Base-by-base conservation (phyloP, 2,329 filamentous ascomycete species). In the Trichoderma sp. region DNA sequence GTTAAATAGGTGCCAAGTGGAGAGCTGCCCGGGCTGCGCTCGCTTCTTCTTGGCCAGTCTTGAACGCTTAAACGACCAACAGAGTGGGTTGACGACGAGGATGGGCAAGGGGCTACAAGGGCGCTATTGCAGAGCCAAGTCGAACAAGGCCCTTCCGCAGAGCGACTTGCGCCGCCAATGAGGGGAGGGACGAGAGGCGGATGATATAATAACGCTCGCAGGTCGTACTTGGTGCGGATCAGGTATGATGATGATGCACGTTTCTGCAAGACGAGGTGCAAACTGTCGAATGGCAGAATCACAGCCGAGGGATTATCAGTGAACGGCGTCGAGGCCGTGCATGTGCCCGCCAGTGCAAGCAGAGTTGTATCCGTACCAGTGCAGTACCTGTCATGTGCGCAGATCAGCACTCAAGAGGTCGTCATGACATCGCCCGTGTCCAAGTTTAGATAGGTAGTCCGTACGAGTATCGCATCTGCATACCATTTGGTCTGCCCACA, bases 301-400 rank as follows among this genome's bases (percentile, higher is more conserved):
- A 63, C 60, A 54, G 60, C 60, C 60, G 60, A 63, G 60, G 60
- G 60, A 63, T 21, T 55, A 26, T 63, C 60, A 34, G 50, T 21
- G 24, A 50, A 45, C 26, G 45, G 39, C 17, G 55, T 41, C 56
- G 34, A 9, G 17, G 24, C 28, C 26, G 26, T 26, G 45, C 57
- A 63, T 63, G 60, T 55, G 60, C 45, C 41, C 45, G 24, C 50
- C 48, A 14, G 34, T 39, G 34, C 34, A 39, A 14, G 14, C 34
- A 39, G 34, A 39, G 41, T 24, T 24, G 21, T 24, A 24, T 24
- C 21, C 21, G 21, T 55, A 55, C 50, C 34, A 43, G 41, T 55
- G 21, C 21, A 24, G 21, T 10, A 63, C 60, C 50, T 47, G 50
- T 63, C 60, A 63, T 63, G 60, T 63, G 60, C 60, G 24, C 26